Evolutionary conservation across 2,329 filamentous ascomycete species (phyloP).

Genomic region (Monosporascus sp.): DNA sequence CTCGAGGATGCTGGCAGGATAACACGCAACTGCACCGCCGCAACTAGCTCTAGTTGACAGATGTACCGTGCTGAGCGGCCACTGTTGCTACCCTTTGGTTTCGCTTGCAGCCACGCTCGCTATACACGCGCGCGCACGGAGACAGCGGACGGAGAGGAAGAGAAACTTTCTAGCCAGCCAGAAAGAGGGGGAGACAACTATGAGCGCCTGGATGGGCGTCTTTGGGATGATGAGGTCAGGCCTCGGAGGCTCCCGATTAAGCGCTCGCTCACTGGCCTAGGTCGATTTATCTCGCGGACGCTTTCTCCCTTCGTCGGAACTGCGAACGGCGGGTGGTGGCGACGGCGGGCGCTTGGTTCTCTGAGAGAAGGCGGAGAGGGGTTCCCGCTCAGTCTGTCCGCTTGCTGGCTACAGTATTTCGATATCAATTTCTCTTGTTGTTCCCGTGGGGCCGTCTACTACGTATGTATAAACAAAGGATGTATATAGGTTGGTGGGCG

Average conservation of each 20-base stretch:
- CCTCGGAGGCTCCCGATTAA: neutral
- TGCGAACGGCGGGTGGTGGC: too few species aligned
- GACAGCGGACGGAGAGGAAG: neutral
- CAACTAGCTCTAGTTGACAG: too few species aligned
- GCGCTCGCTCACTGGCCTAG: neutral
- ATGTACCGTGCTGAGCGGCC: neutral
- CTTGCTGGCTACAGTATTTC: too few species aligned
- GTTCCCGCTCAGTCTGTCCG: too few species aligned
- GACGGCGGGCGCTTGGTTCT: too few species aligned
- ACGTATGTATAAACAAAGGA: too few species aligned
- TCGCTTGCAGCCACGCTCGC: neutral
- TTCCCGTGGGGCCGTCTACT: too few species aligned
- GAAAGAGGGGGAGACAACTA: neutral
- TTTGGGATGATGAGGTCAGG: neutral
- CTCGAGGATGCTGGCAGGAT: neutral
- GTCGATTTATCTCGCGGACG: too few species aligned
- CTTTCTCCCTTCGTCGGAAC: too few species aligned
- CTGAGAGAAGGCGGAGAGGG: too few species aligned
- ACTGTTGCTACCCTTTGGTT: neutral
- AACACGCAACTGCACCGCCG: neutral
- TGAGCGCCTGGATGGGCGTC: neutral
- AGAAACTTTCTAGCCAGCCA: neutral
- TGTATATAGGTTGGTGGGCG: too few species aligned
- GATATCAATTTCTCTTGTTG: too few species aligned
- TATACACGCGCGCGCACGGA: neutral